Conservation (phyloP, 768 basidiomycete genomes). For the Glaciozyma antarctica region DNA sequence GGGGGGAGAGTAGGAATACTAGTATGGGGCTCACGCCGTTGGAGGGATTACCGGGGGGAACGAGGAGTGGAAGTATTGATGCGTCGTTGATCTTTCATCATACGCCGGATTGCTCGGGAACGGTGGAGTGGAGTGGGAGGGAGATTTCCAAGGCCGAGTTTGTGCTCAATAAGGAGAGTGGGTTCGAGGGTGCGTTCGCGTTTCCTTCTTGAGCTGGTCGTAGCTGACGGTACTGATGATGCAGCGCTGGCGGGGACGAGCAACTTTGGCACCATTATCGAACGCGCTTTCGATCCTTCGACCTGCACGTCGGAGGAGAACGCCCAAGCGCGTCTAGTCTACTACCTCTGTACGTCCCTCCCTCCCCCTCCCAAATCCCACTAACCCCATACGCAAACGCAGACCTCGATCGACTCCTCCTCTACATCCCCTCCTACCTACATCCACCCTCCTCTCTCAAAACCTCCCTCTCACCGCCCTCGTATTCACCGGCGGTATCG, state of each 20-base stretch:
- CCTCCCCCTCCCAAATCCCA: background rate
- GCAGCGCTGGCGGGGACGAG: conserved; percentile 34
- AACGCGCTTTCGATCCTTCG: conserved; percentile 37
- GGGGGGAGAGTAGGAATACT: conserved; percentile 69
- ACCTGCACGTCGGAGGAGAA: conserved; percentile 42
- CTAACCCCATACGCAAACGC: too few species aligned
- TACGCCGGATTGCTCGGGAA: conserved; percentile 54
- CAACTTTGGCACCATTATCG: conserved; percentile 61
- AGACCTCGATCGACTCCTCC: conserved; percentile 23
- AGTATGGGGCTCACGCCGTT: conserved; percentile 84
- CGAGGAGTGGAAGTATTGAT: conserved; percentile 72
- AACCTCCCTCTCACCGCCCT: conserved; percentile 54
- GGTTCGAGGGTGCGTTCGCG: conserved; percentile 53
- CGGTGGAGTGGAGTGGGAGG: conserved; percentile 43
- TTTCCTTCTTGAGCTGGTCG: too few species aligned
- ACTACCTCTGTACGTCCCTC: conserved; percentile 47
- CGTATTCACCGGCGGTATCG: conserved; percentile 81
- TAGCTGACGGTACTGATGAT: background rate
- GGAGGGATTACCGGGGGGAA: conserved; percentile 75
- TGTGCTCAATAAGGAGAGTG: conserved; percentile 49
- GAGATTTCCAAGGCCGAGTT: conserved; percentile 42
- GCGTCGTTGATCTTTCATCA: conserved; percentile 82
- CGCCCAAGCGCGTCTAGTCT: conserved; percentile 50
- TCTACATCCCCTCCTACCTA: conserved; percentile 24
- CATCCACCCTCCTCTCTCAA: conserved; percentile 27